Evolutionary conservation across 805 yeast genomes (phyloP).

Genomic region (Scheffersomyces coipomensis): DNA sequence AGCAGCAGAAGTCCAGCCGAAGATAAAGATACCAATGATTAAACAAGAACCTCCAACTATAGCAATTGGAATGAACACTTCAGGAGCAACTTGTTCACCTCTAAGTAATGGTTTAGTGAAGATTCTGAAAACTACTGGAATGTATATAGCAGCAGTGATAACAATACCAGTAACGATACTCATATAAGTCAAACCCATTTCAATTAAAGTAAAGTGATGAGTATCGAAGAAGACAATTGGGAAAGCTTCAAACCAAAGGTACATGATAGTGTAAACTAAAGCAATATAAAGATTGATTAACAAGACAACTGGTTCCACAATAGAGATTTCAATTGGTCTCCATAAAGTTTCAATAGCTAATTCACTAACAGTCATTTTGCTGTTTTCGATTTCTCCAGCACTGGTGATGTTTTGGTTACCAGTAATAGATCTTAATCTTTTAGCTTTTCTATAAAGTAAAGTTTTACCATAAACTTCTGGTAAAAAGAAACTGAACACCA

Average conservation of each 20-base stretch:
- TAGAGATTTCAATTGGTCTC: conserved; percentile 50
- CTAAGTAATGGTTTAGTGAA: conserved; percentile 19
- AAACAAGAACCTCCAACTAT: conserved; percentile 39
- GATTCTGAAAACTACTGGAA: conserved; percentile 19
- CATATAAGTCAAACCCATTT: conserved; percentile 48
- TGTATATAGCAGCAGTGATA: conserved; percentile 32
- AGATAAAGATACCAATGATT: conserved; percentile 44
- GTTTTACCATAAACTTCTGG: conserved; percentile 51
- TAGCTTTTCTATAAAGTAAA: conserved; percentile 46
- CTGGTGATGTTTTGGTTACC: conserved; percentile 43
- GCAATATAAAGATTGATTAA: conserved; percentile 52
- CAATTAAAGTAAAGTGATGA: conserved; percentile 47
- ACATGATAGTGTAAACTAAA: conserved; percentile 50
- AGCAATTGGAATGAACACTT: conserved; percentile 39
- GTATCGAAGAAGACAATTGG: conserved; percentile 51
- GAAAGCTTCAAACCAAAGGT: conserved; percentile 60
- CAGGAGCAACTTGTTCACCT: conserved; percentile 31
- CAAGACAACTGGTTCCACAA: conserved; percentile 57
- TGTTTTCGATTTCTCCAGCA: conserved; percentile 13
- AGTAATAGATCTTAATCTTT: conserved; percentile 46
- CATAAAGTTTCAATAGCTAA: conserved; percentile 32
- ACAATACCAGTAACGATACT: conserved; percentile 47
- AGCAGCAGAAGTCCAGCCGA: conserved; percentile 49
- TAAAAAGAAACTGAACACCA: conserved; percentile 32
- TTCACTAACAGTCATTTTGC: conserved; percentile 15